phyloP scores from a whole-genome alignment of 345 rosid species.

The rapeseed (Brassica napus) region DNA sequence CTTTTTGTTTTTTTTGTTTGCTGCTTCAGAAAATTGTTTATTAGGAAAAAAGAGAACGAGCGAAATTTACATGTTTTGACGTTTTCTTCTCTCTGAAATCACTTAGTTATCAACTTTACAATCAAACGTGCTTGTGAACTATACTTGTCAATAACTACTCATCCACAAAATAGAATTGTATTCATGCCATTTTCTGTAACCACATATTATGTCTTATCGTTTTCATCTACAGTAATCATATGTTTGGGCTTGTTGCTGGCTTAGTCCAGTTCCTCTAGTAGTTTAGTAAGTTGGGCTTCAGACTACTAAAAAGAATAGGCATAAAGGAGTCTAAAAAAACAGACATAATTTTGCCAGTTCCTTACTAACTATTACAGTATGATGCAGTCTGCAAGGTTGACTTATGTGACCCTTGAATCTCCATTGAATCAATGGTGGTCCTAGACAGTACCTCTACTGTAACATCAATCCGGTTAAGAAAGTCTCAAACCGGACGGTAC shows the following conservation, averaged over 20 bases:
- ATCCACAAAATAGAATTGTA: neutral
- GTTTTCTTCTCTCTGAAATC: conserved; percentile 24
- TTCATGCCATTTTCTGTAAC: neutral
- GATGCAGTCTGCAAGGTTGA: conserved; percentile 14
- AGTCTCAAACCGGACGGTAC: conserved; percentile 22
- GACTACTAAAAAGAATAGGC: neutral
- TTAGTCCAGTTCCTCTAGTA: neutral
- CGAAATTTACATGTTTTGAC: conserved; percentile 27
- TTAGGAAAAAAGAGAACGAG: conserved; percentile 9
- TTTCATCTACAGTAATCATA: neutral
- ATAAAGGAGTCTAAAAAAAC: neutral
- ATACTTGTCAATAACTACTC: neutral
- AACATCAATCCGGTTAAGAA: neutral
- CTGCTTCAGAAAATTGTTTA: conserved; percentile 5
- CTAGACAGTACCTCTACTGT: neutral
- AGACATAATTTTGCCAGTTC: neutral
- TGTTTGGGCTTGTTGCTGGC: conserved; percentile 2
- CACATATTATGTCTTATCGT: neutral
- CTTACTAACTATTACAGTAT: no score
- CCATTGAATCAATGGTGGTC: conserved; percentile 19
- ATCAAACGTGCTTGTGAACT: neutral
- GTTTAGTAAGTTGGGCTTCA: neutral
- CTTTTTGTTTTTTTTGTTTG: neutral
- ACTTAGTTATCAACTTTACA: neutral
- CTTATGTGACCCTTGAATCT: neutral